Conservation (phyloP, 2,329 filamentous ascomycete genomes). For the Rhynchosporium graminicola region DNA sequence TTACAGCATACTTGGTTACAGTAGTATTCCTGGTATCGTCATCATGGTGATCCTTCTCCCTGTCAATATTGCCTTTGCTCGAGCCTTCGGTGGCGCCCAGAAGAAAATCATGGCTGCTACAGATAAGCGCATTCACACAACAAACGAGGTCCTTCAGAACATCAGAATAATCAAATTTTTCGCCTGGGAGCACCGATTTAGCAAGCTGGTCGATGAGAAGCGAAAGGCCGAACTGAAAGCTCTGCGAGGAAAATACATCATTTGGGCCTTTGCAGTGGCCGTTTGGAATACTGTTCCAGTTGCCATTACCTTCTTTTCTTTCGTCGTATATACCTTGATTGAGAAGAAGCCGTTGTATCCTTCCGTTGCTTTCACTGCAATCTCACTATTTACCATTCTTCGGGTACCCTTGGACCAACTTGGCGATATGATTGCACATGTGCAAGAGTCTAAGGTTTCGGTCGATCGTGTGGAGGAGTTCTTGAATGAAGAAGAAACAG, state of each 20-base stretch:
- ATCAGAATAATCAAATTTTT: slow-evolving; percentile 99
- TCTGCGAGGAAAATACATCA: slow-evolving; percentile 78
- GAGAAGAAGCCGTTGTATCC: slow-evolving; percentile 88
- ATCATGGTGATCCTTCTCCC: slow-evolving; percentile 89
- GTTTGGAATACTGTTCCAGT: slow-evolving; percentile 97
- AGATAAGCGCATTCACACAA: slow-evolving; percentile 92
- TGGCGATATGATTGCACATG: slow-evolving; percentile 97
- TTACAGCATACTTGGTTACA: slow-evolving; percentile 87
- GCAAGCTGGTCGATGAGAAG: slow-evolving; percentile 85
- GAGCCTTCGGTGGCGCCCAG: slow-evolving; percentile 81
- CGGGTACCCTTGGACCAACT: slow-evolving; percentile 92
- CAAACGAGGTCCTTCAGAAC: slow-evolving; percentile 95
- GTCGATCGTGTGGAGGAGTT: slow-evolving; percentile 97
- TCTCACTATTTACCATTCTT: slow-evolving; percentile 93
- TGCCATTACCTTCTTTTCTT: slow-evolving; percentile 94
- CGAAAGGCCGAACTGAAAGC: slow-evolving; percentile 75
- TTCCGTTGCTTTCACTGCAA: slow-evolving; percentile 91
- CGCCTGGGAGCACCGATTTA: slow-evolving; percentile 94
- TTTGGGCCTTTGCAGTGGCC: slow-evolving; percentile 90
- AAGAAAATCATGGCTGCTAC: slow-evolving; percentile 91
- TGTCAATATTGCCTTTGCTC: slow-evolving; percentile 85
- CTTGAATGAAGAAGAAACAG: slow-evolving; percentile 88
- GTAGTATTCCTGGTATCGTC: slow-evolving; percentile 88
- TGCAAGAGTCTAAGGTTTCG: slow-evolving; percentile 96
- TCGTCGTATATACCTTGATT: slow-evolving; percentile 87